Percentiles rank a stretch among this genome's conserved stretches.
Conservation (phyloP, 805 yeast genomes). For the Kuraishia piskuri region DNA sequence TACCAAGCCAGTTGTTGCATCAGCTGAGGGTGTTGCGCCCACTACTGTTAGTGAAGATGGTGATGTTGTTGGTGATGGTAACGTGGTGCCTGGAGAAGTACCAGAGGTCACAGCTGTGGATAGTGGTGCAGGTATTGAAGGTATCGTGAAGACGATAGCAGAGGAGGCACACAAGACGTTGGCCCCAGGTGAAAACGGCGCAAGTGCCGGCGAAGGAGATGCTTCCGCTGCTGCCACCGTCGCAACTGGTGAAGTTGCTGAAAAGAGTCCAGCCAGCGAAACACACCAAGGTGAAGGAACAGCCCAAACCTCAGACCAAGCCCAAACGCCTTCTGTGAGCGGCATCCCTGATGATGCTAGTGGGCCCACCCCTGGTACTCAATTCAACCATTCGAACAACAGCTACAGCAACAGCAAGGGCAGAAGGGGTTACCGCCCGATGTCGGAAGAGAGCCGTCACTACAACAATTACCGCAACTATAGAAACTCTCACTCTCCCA, state of each 20-base stretch:
- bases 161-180: neutral
- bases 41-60: neutral
- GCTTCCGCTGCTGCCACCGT: neutral
- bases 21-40: neutral
- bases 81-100: neutral
- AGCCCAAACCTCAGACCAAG: neutral
- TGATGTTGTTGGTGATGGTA: neutral
- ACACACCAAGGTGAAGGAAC: neutral
- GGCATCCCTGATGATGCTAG: neutral
- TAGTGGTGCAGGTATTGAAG: neutral
- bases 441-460: neutral
- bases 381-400: neutral
- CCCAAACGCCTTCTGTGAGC: neutral
- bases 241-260: neutral
- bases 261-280: neutral
- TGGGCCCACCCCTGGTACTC: neutral
- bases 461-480: neutral
- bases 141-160: neutral
- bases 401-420: constrained; percentile 3
- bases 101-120: neutral
- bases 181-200: neutral
- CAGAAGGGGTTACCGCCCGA: neutral
- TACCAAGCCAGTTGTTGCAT: neutral
- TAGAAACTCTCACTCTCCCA: neutral
- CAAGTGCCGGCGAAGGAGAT: neutral